Conservation (phyloP, 305 asterid genomes). For the Ilex paraguariensis region DNA sequence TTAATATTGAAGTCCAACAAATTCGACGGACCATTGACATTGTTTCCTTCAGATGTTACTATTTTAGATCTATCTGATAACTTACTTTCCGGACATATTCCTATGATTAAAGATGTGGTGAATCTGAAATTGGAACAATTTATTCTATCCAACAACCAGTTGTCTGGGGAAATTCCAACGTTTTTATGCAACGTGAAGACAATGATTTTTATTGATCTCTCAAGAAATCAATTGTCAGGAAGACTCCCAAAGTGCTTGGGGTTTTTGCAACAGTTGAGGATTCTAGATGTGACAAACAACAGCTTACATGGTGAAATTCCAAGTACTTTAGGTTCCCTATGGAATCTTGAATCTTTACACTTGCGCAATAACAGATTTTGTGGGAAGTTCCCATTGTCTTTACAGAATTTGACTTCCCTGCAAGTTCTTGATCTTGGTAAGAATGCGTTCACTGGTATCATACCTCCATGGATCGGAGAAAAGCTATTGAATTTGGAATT, state of each 20-base stretch:
- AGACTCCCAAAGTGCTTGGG: conserved; percentile 14
- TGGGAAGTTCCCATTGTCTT: conserved; percentile 21
- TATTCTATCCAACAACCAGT: conserved; percentile 16
- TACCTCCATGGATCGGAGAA: neutral
- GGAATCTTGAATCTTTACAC: neutral
- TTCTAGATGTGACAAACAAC: conserved; percentile 15
- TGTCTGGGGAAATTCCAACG: conserved; percentile 15
- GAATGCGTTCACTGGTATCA: conserved; percentile 12
- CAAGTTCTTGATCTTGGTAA: conserved; percentile 31
- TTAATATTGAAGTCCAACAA: neutral
- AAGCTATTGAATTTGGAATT: conserved; percentile 9
- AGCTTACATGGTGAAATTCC: conserved; percentile 19
- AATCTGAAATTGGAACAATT: neutral
- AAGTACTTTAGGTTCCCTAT: conserved; percentile 20
- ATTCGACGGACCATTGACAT: conserved; percentile 2
- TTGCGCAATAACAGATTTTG: neutral
- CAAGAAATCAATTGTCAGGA: conserved; percentile 20
- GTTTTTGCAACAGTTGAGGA: neutral
- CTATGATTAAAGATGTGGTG: neutral
- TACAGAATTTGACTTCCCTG: conserved; percentile 19
- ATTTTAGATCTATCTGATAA: conserved; percentile 10
- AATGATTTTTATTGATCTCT: conserved; percentile 8
- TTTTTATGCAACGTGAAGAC: conserved; percentile 7
- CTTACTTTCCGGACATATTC: conserved; percentile 9
- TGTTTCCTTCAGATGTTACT: conserved; percentile 6